Evolutionary conservation across 176 grass and related monocot genomes (phyloP).

Genomic region (Coix lacrymajobi): DNA sequence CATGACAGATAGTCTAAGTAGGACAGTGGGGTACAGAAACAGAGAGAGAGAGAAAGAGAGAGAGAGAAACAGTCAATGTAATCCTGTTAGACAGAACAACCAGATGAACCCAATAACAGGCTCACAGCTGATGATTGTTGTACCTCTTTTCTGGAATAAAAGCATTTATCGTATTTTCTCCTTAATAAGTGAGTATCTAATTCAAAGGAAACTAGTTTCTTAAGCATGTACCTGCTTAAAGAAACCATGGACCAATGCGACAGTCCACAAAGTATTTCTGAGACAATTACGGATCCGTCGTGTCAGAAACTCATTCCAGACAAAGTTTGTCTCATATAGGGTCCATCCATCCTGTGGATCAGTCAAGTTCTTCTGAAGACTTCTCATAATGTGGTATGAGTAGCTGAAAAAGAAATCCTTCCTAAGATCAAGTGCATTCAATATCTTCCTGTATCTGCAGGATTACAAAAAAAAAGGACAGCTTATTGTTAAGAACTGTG

Average conservation of each 20-base stretch:
- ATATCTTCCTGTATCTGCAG: conserved; percentile 83
- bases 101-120: not conserved
- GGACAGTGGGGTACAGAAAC: not conserved
- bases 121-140: not conserved
- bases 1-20: not conserved
- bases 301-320: conserved; percentile 94
- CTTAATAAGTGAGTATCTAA: not conserved
- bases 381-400: conserved; percentile 82
- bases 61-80: not conserved
- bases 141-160: not conserved
- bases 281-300: conserved; percentile 43
- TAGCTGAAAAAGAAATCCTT: conserved; percentile 97
- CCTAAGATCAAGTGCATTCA: conserved; percentile 72
- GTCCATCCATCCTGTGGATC: conserved; percentile 47
- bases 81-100: not conserved
- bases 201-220: conserved; percentile 9
- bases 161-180: not conserved
- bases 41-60: not conserved
- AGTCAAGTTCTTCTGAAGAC: conserved; percentile 86
- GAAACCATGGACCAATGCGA: conserved; percentile 87
- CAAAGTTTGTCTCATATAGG: conserved; percentile 76
- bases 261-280: conserved; percentile 68
- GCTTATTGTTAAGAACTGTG: conserved; percentile 7
- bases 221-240: conserved; percentile 76
- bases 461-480: conserved; percentile 22